Percentiles rank a stretch among this genome's conserved stretches.
Evolutionary conservation across 106 monocot species (phyloP).

Genomic region (Iris macrosiphon): DNA sequence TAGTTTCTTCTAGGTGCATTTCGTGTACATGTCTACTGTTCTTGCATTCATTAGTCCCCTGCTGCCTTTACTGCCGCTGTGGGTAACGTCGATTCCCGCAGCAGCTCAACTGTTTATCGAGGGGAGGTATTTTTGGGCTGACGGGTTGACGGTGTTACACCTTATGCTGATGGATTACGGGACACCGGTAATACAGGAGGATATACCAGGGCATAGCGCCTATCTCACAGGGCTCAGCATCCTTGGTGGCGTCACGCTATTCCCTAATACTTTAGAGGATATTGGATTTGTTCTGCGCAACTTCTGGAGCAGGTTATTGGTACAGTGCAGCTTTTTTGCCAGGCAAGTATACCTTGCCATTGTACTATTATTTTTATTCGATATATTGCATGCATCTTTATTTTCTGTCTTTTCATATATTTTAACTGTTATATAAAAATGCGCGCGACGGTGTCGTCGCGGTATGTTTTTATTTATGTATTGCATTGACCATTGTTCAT

Average conservation of each 20-base stretch:
- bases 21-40: slow-evolving; percentile 51
- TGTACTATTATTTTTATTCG: no score
- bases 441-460: no score
- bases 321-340: no score
- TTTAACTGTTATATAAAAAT: no score
- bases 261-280: slow-evolving; percentile 67
- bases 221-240: slow-evolving; percentile 72
- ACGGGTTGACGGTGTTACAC: slow-evolving; percentile 25
- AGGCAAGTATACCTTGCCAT: no score
- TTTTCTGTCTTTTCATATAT: no score
- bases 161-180: slow-evolving; percentile 65
- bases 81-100: slow-evolving; percentile 50
- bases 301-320: no score
- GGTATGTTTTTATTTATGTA: no score
- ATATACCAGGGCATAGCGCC: slow-evolving; percentile 55
- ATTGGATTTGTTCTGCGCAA: no score
- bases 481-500: no score
- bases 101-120: slow-evolving; percentile 44
- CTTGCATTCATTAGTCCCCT: slow-evolving; percentile 41
- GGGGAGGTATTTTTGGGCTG: slow-evolving; percentile 40
- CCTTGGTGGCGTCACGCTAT: slow-evolving; percentile 61
- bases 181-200: slow-evolving; percentile 44
- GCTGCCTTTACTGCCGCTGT: slow-evolving; percentile 46
- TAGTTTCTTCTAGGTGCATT: slow-evolving; percentile 54
- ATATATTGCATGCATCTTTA: no score